A percentile compares a stretch with the other conserved stretches of the same genome.
These are phyloP conservation scores for Omphalea diandra DNA, from an alignment of 441 rosid species.

Conservation along the genomic window DNA sequence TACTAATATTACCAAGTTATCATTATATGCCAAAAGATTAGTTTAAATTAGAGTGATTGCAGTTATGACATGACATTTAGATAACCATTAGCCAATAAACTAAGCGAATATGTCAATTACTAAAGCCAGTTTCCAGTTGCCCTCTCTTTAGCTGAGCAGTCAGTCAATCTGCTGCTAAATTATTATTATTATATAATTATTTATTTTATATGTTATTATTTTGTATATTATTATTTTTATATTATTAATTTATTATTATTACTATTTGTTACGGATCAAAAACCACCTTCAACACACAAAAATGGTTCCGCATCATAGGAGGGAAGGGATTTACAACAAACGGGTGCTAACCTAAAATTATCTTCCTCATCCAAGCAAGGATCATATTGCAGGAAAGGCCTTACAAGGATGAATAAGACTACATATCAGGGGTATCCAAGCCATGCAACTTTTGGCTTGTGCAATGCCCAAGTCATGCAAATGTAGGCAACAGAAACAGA, in stretches of 20 bases:
- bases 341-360: neutral
- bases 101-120: neutral
- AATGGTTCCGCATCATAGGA: neutral
- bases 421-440: neutral
- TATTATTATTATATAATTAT: too few relatives aligned
- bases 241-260: too few relatives aligned
- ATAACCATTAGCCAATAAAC: neutral
- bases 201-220: too few relatives aligned
- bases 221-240: too few relatives aligned
- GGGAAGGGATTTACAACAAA: neutral
- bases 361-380: neutral
- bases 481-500: neutral
- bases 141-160: neutral
- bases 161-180: conserved; percentile 2
- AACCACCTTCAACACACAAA: neutral
- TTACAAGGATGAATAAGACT: neutral
- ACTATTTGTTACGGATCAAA: too few relatives aligned
- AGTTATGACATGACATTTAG: neutral
- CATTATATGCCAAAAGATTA: neutral
- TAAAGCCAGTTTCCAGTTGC: neutral
- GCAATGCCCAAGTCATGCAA: neutral
- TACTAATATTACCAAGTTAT: neutral
- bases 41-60: neutral
- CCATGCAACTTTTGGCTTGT: conserved; percentile 10
- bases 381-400: neutral